Base-by-base conservation (phyloP, 257 asterid species). In the Nicotiana attenuata region DNA sequence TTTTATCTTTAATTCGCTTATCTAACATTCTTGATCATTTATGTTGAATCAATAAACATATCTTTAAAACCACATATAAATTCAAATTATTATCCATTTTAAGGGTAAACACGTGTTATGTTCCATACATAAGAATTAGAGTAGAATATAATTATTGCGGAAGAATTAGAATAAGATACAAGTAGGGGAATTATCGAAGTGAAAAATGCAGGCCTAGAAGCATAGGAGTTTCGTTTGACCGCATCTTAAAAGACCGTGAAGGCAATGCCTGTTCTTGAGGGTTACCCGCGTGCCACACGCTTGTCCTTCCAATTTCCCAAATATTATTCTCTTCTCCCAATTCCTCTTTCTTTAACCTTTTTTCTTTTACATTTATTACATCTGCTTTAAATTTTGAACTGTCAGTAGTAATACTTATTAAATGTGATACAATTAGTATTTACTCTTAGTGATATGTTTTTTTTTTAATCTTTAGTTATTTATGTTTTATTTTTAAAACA, bases 221-320 rank as follows among this genome's bases (percentile, higher is more conserved):
- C 64, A 35, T 19, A 60, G 13, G 53, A 65, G 20, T 47, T 53
- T 38, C 65, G 81, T 90, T 89, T 88, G 92, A 90, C 91, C 78
- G 85, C 17, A 67, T 77, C 91, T 88, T 88, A 85, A 91, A 87
- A 89, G 90, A 90, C 82, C 76, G 90, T 82, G 90, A 86, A 55
- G 22, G 59, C n/a, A 11, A 20, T 29, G 52, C 41, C 16, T 29
- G 28, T 24, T 64, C 13, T 71, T 33, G 82, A 71, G 56, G 17
- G 59, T 20, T 78, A 69, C 81, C 80, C 78, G 65, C 77, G 60
- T 71, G 78, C 60, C 59, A 71, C 78, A 71, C 78, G 78, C 59
- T 71, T 71, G 59, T 56, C 35, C 59, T 71, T 50, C 59, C 78
- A 71, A 71, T 82, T 88, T 84, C 90, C 92, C 59, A 92, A 90